Evolutionary conservation across 495 filamentous ascomycete species (phyloP).

Genomic region (Penicillium cataractarum): DNA sequence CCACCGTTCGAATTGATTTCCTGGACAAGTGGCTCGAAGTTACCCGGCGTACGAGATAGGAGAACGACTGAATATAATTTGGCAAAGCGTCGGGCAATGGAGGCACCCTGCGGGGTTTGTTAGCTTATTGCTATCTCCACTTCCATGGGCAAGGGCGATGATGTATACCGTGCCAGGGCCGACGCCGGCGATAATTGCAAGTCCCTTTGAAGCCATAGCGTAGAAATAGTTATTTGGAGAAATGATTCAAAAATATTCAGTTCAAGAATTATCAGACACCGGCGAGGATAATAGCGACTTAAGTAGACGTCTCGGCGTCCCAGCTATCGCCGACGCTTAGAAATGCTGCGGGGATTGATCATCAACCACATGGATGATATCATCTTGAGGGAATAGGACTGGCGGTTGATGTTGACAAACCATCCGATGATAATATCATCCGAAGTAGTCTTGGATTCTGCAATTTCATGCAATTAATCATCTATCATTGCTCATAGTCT

Average conservation of each 20-base stretch:
- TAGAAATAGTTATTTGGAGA: neutral
- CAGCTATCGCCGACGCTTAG: slow-evolving; percentile 29
- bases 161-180: slow-evolving; percentile 67
- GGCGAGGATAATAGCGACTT: neutral
- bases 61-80: slow-evolving; percentile 75
- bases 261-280: neutral
- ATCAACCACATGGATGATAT: slow-evolving; percentile 32
- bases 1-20: slow-evolving; percentile 74
- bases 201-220: slow-evolving; percentile 45
- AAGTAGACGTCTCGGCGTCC: slow-evolving; percentile 16
- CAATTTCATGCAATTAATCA: neutral
- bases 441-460: neutral
- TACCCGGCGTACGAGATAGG: slow-evolving; percentile 69
- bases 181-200: slow-evolving; percentile 75
- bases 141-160: neutral
- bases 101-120: slow-evolving; percentile 46
- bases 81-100: slow-evolving; percentile 69
- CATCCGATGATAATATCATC: slow-evolving; percentile 21
- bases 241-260: neutral
- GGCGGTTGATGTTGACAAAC: slow-evolving; percentile 8
- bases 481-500: neutral
- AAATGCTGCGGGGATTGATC: slow-evolving; percentile 36
- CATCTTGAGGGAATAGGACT: slow-evolving; percentile 24
- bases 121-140: slow-evolving; percentile 6
- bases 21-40: slow-evolving; percentile 66